Evolutionary conservation across 805 yeast genomes (phyloP).

Genomic region (Pichia kluyveri): DNA sequence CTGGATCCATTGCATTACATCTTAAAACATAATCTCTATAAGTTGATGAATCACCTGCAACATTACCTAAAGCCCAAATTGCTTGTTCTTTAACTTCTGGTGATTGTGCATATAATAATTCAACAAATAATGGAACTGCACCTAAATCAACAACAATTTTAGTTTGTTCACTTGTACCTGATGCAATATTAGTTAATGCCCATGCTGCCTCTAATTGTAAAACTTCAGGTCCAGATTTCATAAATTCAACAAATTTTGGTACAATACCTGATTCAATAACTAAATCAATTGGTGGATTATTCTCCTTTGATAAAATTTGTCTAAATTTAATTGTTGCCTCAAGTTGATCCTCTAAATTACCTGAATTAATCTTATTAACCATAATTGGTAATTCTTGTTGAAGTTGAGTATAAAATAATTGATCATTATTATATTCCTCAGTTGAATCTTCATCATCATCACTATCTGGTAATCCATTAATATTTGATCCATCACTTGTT

Average conservation of each 20-base stretch:
- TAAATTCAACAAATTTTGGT: conserved; percentile 79
- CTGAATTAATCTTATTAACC: conserved; percentile 71
- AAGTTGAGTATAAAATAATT: conserved; percentile 36
- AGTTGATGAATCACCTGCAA: conserved; percentile 91
- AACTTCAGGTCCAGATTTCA: conserved; percentile 74
- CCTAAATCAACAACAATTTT: conserved; percentile 84
- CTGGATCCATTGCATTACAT: conserved; percentile 84
- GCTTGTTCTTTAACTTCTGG: conserved; percentile 96
- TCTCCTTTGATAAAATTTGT: conserved; percentile 87
- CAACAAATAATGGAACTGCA: conserved; percentile 88
- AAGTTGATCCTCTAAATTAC: conserved; percentile 70
- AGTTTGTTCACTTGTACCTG: conserved; percentile 87
- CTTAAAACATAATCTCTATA: conserved; percentile 84
- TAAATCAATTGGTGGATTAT: conserved; percentile 90
- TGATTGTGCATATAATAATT: conserved; percentile 69
- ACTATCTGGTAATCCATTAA: conserved; percentile 24
- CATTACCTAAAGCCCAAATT: conserved; percentile 98
- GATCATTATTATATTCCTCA: conserved; percentile 26
- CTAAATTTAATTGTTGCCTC: conserved; percentile 89
- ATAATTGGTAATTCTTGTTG: conserved; percentile 71
- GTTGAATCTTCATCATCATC: conserved; percentile 48
- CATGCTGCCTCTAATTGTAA: conserved; percentile 97
- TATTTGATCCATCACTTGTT: conserved; percentile 15
- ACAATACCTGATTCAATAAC: conserved; percentile 93
- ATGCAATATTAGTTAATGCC: conserved; percentile 98